Evolutionary conservation across 805 yeast genomes (phyloP), one percentile per base, ranked within the genome.

Genomic region (Suhomyces sp.): DNA sequence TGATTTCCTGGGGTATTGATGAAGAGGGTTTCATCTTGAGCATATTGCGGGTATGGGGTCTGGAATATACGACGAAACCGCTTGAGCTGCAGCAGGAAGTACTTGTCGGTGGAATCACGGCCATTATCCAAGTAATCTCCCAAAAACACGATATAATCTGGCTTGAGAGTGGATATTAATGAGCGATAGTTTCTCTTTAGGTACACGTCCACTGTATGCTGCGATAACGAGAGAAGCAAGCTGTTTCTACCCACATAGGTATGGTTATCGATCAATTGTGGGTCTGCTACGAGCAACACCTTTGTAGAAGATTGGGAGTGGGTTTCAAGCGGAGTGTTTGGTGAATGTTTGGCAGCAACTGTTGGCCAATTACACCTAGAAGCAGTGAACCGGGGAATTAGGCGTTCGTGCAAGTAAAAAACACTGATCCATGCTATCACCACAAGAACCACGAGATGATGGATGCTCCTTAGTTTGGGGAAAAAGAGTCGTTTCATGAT

Each of bases 51-150:
- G 16, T 29, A 37, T 8, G 31, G 28, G 18, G 41, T 44, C 11
- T 41, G 38, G 43, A 68, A 68, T 4, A 68, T 59, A 6, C 42
- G 35, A 20, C 56, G 51, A 45, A 68, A 68, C 25, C 74, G 54
- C 17, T 39, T 30, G 24, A 48, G 43, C 43, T 68, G 58, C 6
- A 34, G 30, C 6, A 42, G 31, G 39, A 53, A 68, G 48, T 67
- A 68, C 21, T 38, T 45, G 31, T 64, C 59, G 14, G 42, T 36
- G 20, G 62, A 42, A 30, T 55, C 58, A 19, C 74, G 48, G 8
- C 70, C 74, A 39, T 68, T 67, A 40, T 68, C 74, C 28, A 67
- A 46, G 33, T 60, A 64, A 41, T 68, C 74, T 7, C 74, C 74
- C 39, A 68, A 45, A 42, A 67, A 68, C 35, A 65, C 49, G 19